Percentiles rank a stretch among this genome's conserved stretches.
Conservation (phyloP, 1,284 basidiomycete genomes). For the Polyporus tsugae region DNA sequence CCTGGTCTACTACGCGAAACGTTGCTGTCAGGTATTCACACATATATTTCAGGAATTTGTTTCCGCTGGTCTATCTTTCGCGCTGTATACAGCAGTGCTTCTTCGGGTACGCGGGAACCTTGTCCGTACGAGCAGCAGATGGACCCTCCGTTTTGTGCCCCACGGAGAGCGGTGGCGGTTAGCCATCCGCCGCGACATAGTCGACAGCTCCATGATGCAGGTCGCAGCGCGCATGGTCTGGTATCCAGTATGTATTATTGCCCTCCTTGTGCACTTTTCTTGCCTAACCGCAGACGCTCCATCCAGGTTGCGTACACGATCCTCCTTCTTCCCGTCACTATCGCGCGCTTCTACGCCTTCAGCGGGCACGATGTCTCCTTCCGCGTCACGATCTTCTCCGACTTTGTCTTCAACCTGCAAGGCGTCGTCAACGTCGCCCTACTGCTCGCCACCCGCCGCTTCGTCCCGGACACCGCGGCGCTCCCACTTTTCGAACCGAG, state of each 20-base stretch:
- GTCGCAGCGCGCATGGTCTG: slow-evolving; percentile 47
- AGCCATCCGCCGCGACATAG: slow-evolving; percentile 45
- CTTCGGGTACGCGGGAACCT: slow-evolving; percentile 53
- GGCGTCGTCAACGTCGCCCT: slow-evolving; percentile 46
- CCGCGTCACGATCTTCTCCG: slow-evolving; percentile 44
- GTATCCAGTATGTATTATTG: slow-evolving; percentile 31
- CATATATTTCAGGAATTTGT: slow-evolving; percentile 42
- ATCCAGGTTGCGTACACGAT: slow-evolving; percentile 46
- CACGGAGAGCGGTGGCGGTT: slow-evolving; percentile 46
- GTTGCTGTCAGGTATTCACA: background rate
- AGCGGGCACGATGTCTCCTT: slow-evolving; percentile 42
- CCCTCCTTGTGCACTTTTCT: too few relatives aligned
- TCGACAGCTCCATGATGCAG: slow-evolving; percentile 46
- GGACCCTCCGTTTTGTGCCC: slow-evolving; percentile 45
- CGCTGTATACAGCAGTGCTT: slow-evolving; percentile 47
- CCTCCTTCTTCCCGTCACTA: slow-evolving; percentile 47
- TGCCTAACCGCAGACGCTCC: background rate
- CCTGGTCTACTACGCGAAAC: too few relatives aligned
- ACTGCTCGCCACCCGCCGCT: slow-evolving; percentile 41
- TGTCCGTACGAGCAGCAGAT: slow-evolving; percentile 39
- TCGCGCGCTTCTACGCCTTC: slow-evolving; percentile 46
- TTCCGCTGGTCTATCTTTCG: slow-evolving; percentile 44
- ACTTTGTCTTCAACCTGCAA: slow-evolving; percentile 49
- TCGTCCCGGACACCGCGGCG: slow-evolving; percentile 39
- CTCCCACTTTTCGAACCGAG: slow-evolving; percentile 42